These are phyloP conservation scores for Quercus ilex DNA, from an alignment of 306 rosid genomes.

Conservation along the genomic window DNA sequence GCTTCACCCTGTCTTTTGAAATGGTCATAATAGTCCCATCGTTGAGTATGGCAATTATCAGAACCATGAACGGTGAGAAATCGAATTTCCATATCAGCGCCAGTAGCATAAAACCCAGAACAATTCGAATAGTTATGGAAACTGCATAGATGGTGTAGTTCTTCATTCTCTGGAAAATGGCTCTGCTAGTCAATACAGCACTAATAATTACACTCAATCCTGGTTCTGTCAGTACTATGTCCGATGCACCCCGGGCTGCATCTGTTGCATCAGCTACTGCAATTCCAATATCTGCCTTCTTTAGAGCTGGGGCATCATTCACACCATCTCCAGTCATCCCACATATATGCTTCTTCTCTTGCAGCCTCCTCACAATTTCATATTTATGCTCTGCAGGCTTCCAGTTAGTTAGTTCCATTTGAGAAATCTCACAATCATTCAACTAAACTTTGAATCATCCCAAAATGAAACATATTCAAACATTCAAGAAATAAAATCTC, in stretches of 20 bases:
- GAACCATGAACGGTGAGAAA: slow-evolving; percentile 95
- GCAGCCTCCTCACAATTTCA: slow-evolving; percentile 83
- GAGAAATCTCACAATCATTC: neutral
- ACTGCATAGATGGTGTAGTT: slow-evolving; percentile 92
- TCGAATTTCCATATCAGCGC: slow-evolving; percentile 92
- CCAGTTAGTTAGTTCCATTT: slow-evolving; percentile 1
- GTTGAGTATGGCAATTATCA: slow-evolving; percentile 81
- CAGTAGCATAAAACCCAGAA: slow-evolving; percentile 70
- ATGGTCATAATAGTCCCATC: slow-evolving; percentile 98
- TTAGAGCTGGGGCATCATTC: slow-evolving; percentile 89
- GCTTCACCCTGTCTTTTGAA: slow-evolving; percentile 86
- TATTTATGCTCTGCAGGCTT: slow-evolving; percentile 72
- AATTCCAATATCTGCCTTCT: slow-evolving; percentile 85
- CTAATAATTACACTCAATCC: slow-evolving; percentile 85
- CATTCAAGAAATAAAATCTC: neutral
- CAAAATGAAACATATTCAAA: neutral
- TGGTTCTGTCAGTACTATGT: slow-evolving; percentile 87
- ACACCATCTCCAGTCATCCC: slow-evolving; percentile 99
- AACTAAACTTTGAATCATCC: neutral
- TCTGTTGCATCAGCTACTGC: slow-evolving; percentile 97
- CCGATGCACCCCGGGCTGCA: slow-evolving; percentile 90
- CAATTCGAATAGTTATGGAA: slow-evolving; percentile 81
- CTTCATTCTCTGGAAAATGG: slow-evolving; percentile 94
- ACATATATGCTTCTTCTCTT: slow-evolving; percentile 71
- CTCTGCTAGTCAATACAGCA: slow-evolving; percentile 86